phyloP scores from a whole-genome alignment of 2,329 filamentous ascomycete species.

The Aspergillus novofumigatus region DNA sequence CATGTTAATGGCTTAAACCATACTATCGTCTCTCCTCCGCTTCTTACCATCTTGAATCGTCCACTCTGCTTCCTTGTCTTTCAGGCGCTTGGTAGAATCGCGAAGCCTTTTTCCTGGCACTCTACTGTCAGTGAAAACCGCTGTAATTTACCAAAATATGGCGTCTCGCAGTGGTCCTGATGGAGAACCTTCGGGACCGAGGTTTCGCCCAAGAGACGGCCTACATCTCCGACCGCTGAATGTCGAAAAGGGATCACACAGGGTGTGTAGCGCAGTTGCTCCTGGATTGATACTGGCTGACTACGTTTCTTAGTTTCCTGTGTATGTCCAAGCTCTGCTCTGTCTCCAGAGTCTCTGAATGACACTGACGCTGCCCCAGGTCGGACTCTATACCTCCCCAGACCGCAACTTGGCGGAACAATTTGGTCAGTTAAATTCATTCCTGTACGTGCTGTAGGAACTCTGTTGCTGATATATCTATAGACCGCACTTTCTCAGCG shows the following conservation, averaged over 20 bases:
- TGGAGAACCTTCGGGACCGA: constrained; percentile 2
- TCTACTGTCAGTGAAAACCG: background rate
- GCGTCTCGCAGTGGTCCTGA: constrained; percentile 12
- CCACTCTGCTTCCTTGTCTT: background rate
- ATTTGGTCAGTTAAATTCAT: constrained; percentile 31
- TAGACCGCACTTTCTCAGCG: constrained; percentile 45
- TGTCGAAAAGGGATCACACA: constrained; percentile 28
- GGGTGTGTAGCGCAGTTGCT: constrained; percentile 27
- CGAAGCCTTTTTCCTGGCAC: background rate
- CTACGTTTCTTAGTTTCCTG: constrained; percentile 12
- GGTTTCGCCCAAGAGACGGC: constrained; percentile 17
- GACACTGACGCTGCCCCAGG: constrained; percentile 14
- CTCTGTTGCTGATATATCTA: constrained; percentile 4
- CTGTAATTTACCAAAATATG: constrained; percentile 13
- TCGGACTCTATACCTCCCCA: constrained; percentile 27
- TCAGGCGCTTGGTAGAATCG: background rate
- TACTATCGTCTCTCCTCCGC: background rate
- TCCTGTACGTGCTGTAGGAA: background rate
- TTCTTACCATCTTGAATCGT: background rate
- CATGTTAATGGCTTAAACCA: constrained; percentile 9
- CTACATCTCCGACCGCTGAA: constrained; percentile 27
- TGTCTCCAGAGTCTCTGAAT: background rate
- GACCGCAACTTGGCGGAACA: constrained; percentile 41
- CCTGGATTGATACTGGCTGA: constrained; percentile 6
- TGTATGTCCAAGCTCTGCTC: constrained; percentile 7